Percentiles rank a stretch among this genome's conserved stretches.
Conservation (phyloP, 495 filamentous ascomycete genomes). For the Apiosordaria backusii region DNA sequence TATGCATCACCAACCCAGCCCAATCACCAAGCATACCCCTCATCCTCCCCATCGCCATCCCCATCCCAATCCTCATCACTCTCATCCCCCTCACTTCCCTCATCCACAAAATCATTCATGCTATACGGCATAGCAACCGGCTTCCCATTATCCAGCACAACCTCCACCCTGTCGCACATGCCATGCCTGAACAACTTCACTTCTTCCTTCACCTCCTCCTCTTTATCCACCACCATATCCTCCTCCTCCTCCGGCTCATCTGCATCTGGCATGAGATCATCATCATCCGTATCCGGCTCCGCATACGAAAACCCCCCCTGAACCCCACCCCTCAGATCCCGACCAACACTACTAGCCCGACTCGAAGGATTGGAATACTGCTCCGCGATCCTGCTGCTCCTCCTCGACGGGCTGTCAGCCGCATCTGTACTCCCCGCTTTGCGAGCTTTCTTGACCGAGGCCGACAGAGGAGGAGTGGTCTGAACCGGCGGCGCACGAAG, state of each 20-base stretch:
- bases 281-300: constrained; percentile 37
- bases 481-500: neutral
- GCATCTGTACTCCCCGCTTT: neutral
- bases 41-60: constrained; percentile 9
- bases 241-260: neutral
- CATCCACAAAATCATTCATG: constrained; percentile 80
- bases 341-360: constrained; percentile 22
- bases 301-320: constrained; percentile 26
- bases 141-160: constrained; percentile 79
- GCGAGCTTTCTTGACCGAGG: neutral
- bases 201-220: neutral
- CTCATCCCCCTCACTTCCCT: constrained; percentile 43
- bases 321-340: constrained; percentile 14
- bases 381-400: constrained; percentile 27
- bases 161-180: constrained; percentile 73
- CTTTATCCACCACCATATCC: neutral
- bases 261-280: constrained; percentile 18
- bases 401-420: constrained; percentile 13
- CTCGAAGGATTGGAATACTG: constrained; percentile 21
- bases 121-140: constrained; percentile 67
- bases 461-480: neutral
- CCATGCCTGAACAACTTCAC: constrained; percentile 55
- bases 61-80: constrained; percentile 73
- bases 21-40: constrained; percentile 30
- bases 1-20: too few species aligned